Percentiles rank a stretch among this genome's conserved stretches.
Evolutionary conservation across 2,329 filamentous ascomycete species (phyloP).

Genomic region (Dothistroma septosporum): DNA sequence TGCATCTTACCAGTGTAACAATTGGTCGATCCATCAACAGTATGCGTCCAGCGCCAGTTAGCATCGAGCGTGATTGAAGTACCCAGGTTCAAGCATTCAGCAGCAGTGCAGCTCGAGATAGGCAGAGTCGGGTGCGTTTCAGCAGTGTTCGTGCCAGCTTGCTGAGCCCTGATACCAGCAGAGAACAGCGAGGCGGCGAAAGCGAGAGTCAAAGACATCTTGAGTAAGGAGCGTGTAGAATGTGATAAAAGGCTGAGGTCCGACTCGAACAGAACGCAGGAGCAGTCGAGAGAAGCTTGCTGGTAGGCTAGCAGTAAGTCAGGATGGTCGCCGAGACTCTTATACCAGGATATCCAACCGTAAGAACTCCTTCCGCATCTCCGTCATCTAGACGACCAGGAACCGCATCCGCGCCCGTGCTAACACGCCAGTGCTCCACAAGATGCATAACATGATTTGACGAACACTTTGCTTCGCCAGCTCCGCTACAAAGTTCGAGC

Average conservation of each 20-base stretch:
- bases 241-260: not conserved
- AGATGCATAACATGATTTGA: not conserved
- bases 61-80: constrained; percentile 41
- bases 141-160: constrained; percentile 39
- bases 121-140: constrained; percentile 42
- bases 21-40: constrained; percentile 44
- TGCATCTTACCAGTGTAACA: constrained; percentile 38
- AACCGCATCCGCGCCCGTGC: not conserved
- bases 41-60: constrained; percentile 51
- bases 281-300: not conserved
- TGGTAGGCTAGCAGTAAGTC: not conserved
- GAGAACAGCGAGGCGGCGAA: constrained; percentile 1
- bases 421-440: not conserved
- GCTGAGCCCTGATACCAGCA: constrained; percentile 29
- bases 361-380: not conserved
- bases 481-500: not conserved
- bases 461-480: not conserved
- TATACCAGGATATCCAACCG: not conserved
- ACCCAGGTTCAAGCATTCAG: constrained; percentile 37
- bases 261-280: not conserved
- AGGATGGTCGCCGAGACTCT: not conserved
- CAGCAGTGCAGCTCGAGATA: constrained; percentile 36
- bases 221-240: not conserved
- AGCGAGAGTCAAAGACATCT: not conserved
- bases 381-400: not conserved